Conservation (phyloP, 2,329 filamentous ascomycete genomes). For the Diaporthe destruens region DNA sequence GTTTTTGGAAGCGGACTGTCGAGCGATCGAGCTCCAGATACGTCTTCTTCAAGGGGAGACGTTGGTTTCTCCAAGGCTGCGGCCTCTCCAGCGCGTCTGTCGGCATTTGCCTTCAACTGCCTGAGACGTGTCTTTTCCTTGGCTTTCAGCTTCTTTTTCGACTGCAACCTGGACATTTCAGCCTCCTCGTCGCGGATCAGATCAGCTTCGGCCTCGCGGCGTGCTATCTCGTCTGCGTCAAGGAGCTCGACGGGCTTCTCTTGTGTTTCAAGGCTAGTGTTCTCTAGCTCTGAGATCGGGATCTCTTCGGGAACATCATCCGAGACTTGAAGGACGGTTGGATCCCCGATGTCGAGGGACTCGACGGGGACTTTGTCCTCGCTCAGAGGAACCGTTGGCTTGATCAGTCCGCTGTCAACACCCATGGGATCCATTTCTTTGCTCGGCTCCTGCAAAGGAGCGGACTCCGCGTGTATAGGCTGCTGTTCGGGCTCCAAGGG, state of each 20-base stretch:
- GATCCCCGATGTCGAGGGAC: neutral
- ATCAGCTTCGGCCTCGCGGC: conserved; percentile 27
- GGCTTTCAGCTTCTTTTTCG: conserved; percentile 33
- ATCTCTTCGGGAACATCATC: neutral
- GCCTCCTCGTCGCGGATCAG: conserved; percentile 32
- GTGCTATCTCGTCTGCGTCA: conserved; percentile 20
- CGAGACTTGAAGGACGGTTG: neutral
- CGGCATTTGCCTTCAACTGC: conserved; percentile 30
- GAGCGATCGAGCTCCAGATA: neutral
- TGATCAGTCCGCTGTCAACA: neutral
- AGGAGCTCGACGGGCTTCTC: conserved; percentile 3
- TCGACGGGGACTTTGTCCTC: neutral
- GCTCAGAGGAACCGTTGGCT: neutral
- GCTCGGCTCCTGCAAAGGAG: neutral
- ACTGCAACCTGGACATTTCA: conserved; percentile 31
- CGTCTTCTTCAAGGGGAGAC: neutral
- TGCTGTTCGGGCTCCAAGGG: neutral
- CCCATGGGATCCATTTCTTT: neutral
- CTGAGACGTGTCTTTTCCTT: conserved; percentile 38
- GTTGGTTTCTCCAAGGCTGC: neutral
- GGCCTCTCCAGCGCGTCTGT: conserved; percentile 33
- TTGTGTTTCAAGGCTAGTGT: neutral
- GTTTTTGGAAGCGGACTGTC: neutral
- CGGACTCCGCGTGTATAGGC: neutral
- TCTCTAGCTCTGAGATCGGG: neutral